Percentiles rank a stretch among this genome's conserved stretches.
These are phyloP conservation scores for Komagataella mondaviorum DNA, from an alignment of 805 yeast genomes.

Conservation along the genomic window DNA sequence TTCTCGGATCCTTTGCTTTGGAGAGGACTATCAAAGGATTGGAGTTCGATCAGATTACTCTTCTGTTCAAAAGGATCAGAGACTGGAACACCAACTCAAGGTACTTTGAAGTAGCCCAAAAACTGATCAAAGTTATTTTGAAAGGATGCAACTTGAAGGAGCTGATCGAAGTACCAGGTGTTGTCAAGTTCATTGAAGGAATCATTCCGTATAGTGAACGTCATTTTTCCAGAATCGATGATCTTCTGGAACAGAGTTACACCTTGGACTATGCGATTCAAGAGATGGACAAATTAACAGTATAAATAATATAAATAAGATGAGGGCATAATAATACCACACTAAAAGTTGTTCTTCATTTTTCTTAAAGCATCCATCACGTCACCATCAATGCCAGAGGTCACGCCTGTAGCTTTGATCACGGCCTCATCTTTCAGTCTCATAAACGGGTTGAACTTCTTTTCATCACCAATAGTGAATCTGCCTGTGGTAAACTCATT, in stretches of 20 bases:
- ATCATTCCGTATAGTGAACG: conserved; percentile 82
- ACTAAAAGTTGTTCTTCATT: conserved; percentile 52
- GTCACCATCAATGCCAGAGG: conserved; percentile 23
- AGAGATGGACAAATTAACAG: conserved; percentile 43
- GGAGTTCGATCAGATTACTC: conserved; percentile 41
- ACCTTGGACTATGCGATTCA: conserved; percentile 73
- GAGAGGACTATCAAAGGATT: conserved; percentile 51
- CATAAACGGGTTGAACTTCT: conserved; percentile 81
- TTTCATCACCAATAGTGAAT: conserved; percentile 78
- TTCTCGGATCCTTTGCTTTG: conserved; percentile 42
- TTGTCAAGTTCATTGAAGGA: conserved; percentile 56
- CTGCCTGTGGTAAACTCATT: conserved; percentile 75
- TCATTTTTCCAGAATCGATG: conserved; percentile 68
- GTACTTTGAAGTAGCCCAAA: conserved; percentile 72
- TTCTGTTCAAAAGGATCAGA: conserved; percentile 61
- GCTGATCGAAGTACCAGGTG: conserved; percentile 51
- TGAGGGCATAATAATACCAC: not conserved
- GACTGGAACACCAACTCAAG: conserved; percentile 93
- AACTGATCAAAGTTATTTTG: conserved; percentile 53
- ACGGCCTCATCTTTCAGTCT: conserved; percentile 55
- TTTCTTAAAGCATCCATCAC: conserved; percentile 66
- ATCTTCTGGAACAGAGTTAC: conserved; percentile 73
- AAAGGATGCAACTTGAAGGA: conserved; percentile 37
- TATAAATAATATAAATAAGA: not conserved
- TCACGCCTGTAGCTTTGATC: conserved; percentile 39